A percentile compares a stretch with the other conserved stretches of the same genome.
Conservation (phyloP, 306 rosid genomes). For the Cercis canadensis region DNA sequence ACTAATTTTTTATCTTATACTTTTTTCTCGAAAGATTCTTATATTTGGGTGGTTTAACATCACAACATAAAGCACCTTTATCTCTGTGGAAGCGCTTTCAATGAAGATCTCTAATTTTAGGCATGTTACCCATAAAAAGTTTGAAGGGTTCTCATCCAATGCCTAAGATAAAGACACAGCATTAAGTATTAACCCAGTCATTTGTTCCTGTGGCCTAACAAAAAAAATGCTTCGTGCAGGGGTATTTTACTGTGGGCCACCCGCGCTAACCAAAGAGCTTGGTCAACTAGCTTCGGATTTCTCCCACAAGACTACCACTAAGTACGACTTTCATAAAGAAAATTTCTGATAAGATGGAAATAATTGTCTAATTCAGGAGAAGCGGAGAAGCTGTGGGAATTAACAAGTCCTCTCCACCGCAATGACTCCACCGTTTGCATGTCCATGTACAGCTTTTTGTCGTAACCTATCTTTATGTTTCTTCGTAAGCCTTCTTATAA, state of each 20-base stretch:
- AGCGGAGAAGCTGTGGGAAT: no score
- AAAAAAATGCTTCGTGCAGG: slow-evolving; percentile 52
- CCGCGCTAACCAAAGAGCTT: slow-evolving; percentile 46
- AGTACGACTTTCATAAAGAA: slow-evolving; percentile 63
- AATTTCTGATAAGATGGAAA: slow-evolving; percentile 42
- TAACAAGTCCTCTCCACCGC: no score
- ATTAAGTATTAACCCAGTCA: no score
- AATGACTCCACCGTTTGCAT: no score
- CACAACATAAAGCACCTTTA: no score
- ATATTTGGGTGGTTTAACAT: no score
- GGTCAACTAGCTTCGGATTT: slow-evolving; percentile 56
- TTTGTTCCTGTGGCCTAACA: neutral
- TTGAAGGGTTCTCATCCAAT: no score
- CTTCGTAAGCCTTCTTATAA: no score
- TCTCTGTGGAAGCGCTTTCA: slow-evolving; percentile 2
- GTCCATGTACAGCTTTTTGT: no score
- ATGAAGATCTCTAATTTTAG: slow-evolving; percentile 18
- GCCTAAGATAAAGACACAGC: slow-evolving; percentile 25
- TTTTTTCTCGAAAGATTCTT: no score
- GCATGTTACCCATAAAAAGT: neutral
- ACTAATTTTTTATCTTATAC: slow-evolving; percentile 1
- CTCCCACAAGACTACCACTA: slow-evolving; percentile 58
- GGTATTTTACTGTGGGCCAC: slow-evolving; percentile 70
- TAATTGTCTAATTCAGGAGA: no score
- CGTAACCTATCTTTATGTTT: no score